Base-by-base conservation (phyloP, 2,329 filamentous ascomycete species). In the Aspergillus uvarum region DNA sequence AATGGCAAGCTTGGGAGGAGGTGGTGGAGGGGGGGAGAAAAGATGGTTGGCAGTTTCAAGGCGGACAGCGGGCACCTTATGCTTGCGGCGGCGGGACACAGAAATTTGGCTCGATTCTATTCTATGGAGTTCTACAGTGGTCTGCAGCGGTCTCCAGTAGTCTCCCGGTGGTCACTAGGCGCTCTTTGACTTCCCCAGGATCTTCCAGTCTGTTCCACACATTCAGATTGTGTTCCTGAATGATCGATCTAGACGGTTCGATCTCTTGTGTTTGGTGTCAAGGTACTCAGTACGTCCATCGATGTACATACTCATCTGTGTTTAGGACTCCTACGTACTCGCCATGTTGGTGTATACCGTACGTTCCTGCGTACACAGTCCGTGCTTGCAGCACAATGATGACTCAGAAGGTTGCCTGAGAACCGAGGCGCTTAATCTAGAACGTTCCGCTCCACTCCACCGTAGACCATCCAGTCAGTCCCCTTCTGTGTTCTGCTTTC, bases 51-150 rank as follows among this genome's bases (percentile, higher is more conserved):
- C 24, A 47, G 49, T 49, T 65, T 51, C 62, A 62, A 58, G 57
- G 60, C 44, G 21, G 61, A 61, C 22, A 61, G 59, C 60, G 66
- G 63, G 63, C 67, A 59, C 62, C 68, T 72, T 73, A 72, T 68
- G 66, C 65, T 59, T 21, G 63, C 58, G 57, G 63, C 64, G 61
- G 60, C 57, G 56, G 56, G 53, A 55, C 59, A 63, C 64, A 66
- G 68, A 72, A 70, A 67, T 67, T 69, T 70, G 66, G 65, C 61
- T 68, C 62, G 67, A 64, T 44, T 44, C 59, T 69, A 65, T 76
- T 76, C 74, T 70, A 76, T 72, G 71, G 62, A 60, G 67, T 73
- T 76, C 74, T 35, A 35, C 73, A 76, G 72, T 70, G 67, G 72
- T 71, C 75, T 76, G 73, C 73, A 76, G 68, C 51, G 48, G 32